Evolutionary conservation across 2,329 filamentous ascomycete species (phyloP), one percentile per base, ranked within the genome.

Genomic region (Colletotrichum truncatum): DNA sequence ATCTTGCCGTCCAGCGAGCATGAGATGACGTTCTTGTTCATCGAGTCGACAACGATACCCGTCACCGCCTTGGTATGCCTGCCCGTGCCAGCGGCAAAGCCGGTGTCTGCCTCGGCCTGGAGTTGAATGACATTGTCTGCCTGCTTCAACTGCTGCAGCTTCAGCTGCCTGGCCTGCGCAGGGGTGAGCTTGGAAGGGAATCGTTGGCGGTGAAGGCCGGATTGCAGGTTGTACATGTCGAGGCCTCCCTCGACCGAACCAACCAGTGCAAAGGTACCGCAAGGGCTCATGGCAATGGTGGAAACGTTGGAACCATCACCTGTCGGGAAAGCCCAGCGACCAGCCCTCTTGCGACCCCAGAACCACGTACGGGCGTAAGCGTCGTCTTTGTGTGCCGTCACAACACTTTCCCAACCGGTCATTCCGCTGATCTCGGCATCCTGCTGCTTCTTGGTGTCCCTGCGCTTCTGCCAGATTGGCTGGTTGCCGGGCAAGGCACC

Each of bases 161-260:
- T 92, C 51, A 94, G 76, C 74, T 93, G 91, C 70, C 91, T 90
- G 3, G 92, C 91, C 78, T 97, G 93, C 0, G 89, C 88, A 2
- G 91, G 91, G 1, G 91, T 94, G 46, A 97, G 78, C 45, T 87
- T 87, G 8, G 93, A 89, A 0, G 96, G 96, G 76, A 97, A 99
- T 16, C 91, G 89, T 73, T 97, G 93, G 63, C 95, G 90, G 77
- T 97, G 93, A 18, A 91, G 83, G 45, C 96, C 96, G 45, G 96
- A 98, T 76, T 99, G 96, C 64, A 99, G 82, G 75, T 99, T 99
- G 86, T 92, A 98, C 91, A 97, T 95, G 76, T 98, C 94, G 60
- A 99, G 90, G 32, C 89, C 88, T 41, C 96, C 96, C 36, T 86
- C 89, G 28, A 88, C 89, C 1, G 95, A 98, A 1, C 96, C 96